These are phyloP conservation scores for Aspergillus sp. DNA, from an alignment of 2,329 filamentous ascomycete species.

Conservation along the genomic window DNA sequence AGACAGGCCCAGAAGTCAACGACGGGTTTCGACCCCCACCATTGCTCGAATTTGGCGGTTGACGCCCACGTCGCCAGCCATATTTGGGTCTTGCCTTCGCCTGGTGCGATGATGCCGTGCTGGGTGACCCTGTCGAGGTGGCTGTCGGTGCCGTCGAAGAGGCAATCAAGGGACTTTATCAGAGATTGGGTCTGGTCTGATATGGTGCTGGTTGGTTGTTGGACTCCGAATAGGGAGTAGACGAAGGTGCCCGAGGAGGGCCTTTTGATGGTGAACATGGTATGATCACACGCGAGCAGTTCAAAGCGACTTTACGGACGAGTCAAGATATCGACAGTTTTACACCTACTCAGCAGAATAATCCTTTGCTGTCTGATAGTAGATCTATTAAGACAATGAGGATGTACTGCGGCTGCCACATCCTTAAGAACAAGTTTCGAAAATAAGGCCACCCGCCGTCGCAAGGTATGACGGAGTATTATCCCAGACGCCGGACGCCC, in stretches of 20 bases:
- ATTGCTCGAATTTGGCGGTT: conserved; percentile 3
- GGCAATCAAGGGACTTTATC: not conserved
- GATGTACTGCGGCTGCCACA: not conserved
- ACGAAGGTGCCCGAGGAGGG: not conserved
- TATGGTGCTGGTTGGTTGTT: not conserved
- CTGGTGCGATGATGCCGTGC: not conserved
- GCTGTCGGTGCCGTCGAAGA: not conserved
- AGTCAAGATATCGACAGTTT: too few relatives aligned
- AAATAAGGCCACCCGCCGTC: not conserved
- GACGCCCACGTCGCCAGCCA: conserved; percentile 19
- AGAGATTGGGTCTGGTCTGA: not conserved
- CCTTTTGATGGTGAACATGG: not conserved
- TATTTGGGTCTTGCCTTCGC: not conserved
- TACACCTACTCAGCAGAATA: not conserved
- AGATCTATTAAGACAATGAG: too few relatives aligned
- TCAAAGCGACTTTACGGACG: too few relatives aligned
- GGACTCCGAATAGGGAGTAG: not conserved
- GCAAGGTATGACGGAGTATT: too few relatives aligned
- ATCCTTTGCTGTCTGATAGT: not conserved
- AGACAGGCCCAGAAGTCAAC: conserved; percentile 15
- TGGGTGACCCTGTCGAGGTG: not conserved
- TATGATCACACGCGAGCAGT: too few relatives aligned
- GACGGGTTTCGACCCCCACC: conserved; percentile 14
- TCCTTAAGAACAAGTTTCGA: not conserved
- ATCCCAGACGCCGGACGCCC: too few relatives aligned